Evolutionary conservation across 2,329 filamentous ascomycete species (phyloP).

Genomic region (Aspergillus phoenicis): DNA sequence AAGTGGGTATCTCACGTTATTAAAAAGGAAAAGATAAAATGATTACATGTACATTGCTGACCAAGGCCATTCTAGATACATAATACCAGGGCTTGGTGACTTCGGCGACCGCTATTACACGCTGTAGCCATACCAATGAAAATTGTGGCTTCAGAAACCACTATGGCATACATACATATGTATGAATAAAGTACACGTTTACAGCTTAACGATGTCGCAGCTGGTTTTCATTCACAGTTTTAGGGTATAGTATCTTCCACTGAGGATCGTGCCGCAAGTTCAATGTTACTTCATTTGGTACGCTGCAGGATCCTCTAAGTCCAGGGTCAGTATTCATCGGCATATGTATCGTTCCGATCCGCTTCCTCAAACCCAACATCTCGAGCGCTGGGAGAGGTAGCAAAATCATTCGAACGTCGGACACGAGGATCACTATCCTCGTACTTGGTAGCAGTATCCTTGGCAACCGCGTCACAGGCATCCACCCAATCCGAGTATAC

Average conservation of each 20-base stretch:
- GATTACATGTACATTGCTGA: slow-evolving; percentile 10
- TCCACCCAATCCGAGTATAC: slow-evolving; percentile 99
- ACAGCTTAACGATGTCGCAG: neutral
- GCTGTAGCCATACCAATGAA: slow-evolving; percentile 55
- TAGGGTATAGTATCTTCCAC: neutral
- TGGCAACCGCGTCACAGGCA: slow-evolving; percentile 76
- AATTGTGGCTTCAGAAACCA: neutral
- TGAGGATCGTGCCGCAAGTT: neutral
- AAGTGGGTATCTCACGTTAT: slow-evolving; percentile 67
- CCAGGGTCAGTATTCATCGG: slow-evolving; percentile 34
- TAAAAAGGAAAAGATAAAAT: neutral
- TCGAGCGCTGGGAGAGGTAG: slow-evolving; percentile 23
- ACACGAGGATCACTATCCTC: slow-evolving; percentile 27
- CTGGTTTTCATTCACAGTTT: neutral
- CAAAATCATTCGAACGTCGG: slow-evolving; percentile 21
- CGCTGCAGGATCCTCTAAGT: slow-evolving; percentile 19
- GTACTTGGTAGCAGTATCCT: slow-evolving; percentile 54
- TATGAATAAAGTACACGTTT: neutral
- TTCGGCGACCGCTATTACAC: slow-evolving; percentile 97
- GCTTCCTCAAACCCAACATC: slow-evolving; percentile 20
- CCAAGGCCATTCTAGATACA: slow-evolving; percentile 67
- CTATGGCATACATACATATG: neutral
- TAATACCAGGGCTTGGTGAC: slow-evolving; percentile 89
- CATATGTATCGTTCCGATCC: slow-evolving; percentile 25
- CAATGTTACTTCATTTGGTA: slow-evolving; percentile 11